Conservation (phyloP, 352 stramenopile genomes). For the Globisporangium nunn region DNA sequence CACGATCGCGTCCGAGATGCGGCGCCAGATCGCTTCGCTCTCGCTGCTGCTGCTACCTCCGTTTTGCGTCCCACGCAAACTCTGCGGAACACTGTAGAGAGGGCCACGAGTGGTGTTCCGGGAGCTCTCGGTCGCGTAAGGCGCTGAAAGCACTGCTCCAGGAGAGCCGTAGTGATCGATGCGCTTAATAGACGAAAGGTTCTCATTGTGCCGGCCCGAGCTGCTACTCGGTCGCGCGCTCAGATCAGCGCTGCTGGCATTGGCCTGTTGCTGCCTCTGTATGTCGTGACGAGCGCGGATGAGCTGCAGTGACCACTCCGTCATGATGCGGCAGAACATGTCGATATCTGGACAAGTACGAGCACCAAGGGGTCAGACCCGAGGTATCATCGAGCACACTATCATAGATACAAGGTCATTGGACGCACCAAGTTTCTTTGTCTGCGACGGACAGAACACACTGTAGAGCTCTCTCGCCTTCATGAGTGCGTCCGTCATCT, state of each 20-base stretch:
- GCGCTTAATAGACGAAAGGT: background rate
- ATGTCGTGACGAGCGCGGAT: constrained; percentile 36
- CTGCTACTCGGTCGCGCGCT: background rate
- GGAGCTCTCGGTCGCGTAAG: constrained; percentile 37
- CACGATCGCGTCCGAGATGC: constrained; percentile 38
- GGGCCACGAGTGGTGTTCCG: background rate
- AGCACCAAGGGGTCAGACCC: background rate
- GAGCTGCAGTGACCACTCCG: constrained; percentile 60
- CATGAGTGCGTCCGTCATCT: constrained; percentile 6
- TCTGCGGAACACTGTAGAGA: constrained; percentile 4
- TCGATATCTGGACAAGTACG: constrained; percentile 45
- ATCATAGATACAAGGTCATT: too few species aligned
- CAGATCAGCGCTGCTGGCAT: background rate
- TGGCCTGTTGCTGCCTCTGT: constrained; percentile 6
- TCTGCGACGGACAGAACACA: constrained; percentile 61
- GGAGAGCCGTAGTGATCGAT: constrained; percentile 2
- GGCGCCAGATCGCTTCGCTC: constrained; percentile 47
- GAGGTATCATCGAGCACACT: background rate
- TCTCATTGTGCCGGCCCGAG: background rate
- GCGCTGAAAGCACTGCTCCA: constrained; percentile 26
- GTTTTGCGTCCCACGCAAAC: constrained; percentile 3
- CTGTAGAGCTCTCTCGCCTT: constrained; percentile 49
- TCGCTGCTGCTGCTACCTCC: constrained; percentile 25
- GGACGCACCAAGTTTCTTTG: constrained; percentile 45
- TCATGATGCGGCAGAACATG: constrained; percentile 78